Conservation (phyloP, 2,329 filamentous ascomycete species). For the Aspergillus sp. region DNA sequence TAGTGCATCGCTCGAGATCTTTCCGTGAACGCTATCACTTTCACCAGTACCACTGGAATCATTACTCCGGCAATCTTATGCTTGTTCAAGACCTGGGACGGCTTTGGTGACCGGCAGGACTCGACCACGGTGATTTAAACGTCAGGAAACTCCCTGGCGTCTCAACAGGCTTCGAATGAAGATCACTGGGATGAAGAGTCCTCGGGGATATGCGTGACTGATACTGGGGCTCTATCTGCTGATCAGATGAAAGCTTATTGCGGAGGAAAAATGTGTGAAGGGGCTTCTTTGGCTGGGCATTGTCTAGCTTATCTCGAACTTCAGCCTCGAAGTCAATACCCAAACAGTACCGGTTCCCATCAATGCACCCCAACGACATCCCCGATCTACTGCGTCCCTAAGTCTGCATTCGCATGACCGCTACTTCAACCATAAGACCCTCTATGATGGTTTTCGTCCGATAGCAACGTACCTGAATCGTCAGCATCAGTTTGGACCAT, state of each 20-base stretch:
- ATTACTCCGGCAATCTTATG: background rate
- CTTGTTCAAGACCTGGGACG: background rate
- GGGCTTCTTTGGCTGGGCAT: slow-evolving; percentile 1
- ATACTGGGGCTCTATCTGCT: background rate
- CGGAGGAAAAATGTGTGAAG: background rate
- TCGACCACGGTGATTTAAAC: background rate
- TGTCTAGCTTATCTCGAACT: slow-evolving; percentile 3
- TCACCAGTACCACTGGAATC: background rate
- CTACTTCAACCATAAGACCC: background rate
- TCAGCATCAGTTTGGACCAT: slow-evolving; percentile 20
- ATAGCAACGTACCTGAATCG: slow-evolving; percentile 45
- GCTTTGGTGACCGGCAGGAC: background rate
- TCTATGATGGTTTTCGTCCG: slow-evolving; percentile 38
- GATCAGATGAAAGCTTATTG: background rate
- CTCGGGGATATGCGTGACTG: background rate
- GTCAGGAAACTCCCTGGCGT: background rate
- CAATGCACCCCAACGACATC: background rate
- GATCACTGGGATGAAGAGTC: background rate
- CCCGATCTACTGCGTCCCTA: background rate
- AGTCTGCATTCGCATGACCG: background rate
- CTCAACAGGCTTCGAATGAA: background rate
- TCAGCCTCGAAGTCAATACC: background rate
- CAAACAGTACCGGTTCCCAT: background rate
- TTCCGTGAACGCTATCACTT: background rate
- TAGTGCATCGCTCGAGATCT: background rate